These are phyloP conservation scores for Castanea sativa DNA, from an alignment of 306 rosid genomes.

Conservation along the genomic window DNA sequence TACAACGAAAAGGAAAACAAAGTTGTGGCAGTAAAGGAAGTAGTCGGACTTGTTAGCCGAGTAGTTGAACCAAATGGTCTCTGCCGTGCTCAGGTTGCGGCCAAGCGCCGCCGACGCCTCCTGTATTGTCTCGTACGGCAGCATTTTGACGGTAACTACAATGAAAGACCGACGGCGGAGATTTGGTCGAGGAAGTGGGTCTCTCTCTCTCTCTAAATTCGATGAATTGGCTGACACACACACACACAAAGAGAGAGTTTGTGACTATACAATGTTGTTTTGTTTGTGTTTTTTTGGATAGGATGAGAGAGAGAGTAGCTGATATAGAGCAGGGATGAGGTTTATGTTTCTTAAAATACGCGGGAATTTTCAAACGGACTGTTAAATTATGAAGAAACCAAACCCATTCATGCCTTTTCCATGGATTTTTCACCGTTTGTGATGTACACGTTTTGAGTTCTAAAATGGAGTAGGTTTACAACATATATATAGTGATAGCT, in stretches of 20 bases:
- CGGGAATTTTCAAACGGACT: conserved; percentile 39
- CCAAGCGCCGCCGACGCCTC: conserved; percentile 60
- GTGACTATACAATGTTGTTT: too few species aligned
- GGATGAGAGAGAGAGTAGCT: neutral
- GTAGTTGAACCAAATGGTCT: conserved; percentile 81
- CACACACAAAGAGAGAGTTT: neutral
- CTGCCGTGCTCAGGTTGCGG: conserved; percentile 56
- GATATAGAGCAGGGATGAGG: neutral
- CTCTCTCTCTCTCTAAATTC: too few species aligned
- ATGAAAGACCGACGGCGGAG: neutral
- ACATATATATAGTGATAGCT: too few species aligned
- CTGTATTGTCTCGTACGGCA: conserved; percentile 52
- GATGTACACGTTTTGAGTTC: too few species aligned
- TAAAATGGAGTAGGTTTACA: too few species aligned
- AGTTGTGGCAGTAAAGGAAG: conserved; percentile 72
- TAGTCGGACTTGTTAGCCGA: conserved; percentile 67
- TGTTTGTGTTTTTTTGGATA: neutral
- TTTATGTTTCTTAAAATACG: conserved; percentile 18
- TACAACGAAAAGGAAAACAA: conserved; percentile 56
- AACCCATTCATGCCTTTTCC: too few species aligned
- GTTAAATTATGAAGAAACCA: too few species aligned
- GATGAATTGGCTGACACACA: neutral
- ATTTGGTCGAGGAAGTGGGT: neutral
- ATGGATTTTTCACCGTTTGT: too few species aligned
- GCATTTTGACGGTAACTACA: conserved; percentile 27